These are phyloP conservation scores for Sanghuangporus sanghuang DNA, from an alignment of 1,284 basidiomycete species.

Conservation along the genomic window DNA sequence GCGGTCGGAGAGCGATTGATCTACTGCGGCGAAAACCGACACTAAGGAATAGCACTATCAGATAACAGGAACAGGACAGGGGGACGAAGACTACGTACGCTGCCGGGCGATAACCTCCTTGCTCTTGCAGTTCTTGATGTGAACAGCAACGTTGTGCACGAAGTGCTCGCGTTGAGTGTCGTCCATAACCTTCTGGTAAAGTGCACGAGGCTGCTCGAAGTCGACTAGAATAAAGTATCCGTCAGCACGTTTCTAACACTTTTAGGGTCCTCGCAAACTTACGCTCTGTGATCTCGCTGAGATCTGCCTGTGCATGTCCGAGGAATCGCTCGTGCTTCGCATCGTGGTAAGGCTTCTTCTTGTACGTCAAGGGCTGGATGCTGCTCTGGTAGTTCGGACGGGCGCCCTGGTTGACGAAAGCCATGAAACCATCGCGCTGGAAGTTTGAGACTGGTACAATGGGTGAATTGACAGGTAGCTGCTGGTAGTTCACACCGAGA, in stretches of 20 bases:
- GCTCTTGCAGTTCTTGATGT: constrained; percentile 65
- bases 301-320: constrained; percentile 67
- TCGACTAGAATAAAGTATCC: constrained; percentile 48
- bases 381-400: constrained; percentile 85
- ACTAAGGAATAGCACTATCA: constrained; percentile 37
- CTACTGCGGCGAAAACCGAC: constrained; percentile 75
- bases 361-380: constrained; percentile 58
- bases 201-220: constrained; percentile 84
- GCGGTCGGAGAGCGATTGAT: constrained; percentile 65
- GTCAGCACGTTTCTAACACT: not conserved
- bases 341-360: constrained; percentile 33
- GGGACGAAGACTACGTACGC: constrained; percentile 39
- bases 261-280: constrained; percentile 24
- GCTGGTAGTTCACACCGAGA: constrained; percentile 82
- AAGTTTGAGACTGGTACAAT: constrained; percentile 76
- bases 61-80: not conserved
- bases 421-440: constrained; percentile 72
- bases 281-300: constrained; percentile 78
- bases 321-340: constrained; percentile 71
- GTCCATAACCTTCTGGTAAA: constrained; percentile 77
- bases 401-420: constrained; percentile 74
- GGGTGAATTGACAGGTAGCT: constrained; percentile 87
- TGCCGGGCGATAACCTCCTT: constrained; percentile 62
- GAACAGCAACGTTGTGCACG: constrained; percentile 72
- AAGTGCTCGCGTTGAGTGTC: constrained; percentile 65